Conservation (phyloP, 371 early-diverging fungal species). For the Paraphysoderma sedebokerense region DNA sequence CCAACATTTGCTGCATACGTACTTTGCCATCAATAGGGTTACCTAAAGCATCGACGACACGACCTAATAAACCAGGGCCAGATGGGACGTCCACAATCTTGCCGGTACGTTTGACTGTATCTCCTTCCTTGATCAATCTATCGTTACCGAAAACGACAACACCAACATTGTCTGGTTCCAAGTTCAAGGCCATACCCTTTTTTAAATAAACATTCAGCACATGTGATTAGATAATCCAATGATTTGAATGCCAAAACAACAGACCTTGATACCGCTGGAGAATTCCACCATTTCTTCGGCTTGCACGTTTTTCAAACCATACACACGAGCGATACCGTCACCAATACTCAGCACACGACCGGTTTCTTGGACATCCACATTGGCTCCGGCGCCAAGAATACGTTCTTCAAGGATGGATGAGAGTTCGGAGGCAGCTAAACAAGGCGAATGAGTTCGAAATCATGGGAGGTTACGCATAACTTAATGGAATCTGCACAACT, state of each 20-base stretch:
- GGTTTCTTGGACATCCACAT: constrained; percentile 80
- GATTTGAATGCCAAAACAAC: neutral
- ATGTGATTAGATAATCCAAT: neutral
- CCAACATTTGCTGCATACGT: neutral
- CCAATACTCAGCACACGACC: constrained; percentile 94
- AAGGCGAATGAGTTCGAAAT: neutral
- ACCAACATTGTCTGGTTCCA: constrained; percentile 96
- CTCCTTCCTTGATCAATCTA: constrained; percentile 92
- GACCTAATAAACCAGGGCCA: constrained; percentile 78
- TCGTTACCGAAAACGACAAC: constrained; percentile 97
- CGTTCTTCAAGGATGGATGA: constrained; percentile 80
- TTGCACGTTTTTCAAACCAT: constrained; percentile 91
- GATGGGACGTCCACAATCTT: constrained; percentile 91
- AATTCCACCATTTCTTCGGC: constrained; percentile 99
- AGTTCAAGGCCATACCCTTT: constrained; percentile 91
- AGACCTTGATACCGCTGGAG: constrained; percentile 84
- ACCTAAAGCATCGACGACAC: constrained; percentile 91
- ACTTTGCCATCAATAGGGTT: constrained; percentile 94
- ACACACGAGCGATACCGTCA: constrained; percentile 98
- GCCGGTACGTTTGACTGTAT: constrained; percentile 92
- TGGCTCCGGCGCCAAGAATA: constrained; percentile 59
- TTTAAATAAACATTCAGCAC: neutral
- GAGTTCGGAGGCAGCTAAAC: constrained; percentile 66
- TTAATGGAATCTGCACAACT: neutral
- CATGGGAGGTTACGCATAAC: neutral